phyloP scores from a whole-genome alignment of 305 asterid species.

The Solanum hybrid region DNA sequence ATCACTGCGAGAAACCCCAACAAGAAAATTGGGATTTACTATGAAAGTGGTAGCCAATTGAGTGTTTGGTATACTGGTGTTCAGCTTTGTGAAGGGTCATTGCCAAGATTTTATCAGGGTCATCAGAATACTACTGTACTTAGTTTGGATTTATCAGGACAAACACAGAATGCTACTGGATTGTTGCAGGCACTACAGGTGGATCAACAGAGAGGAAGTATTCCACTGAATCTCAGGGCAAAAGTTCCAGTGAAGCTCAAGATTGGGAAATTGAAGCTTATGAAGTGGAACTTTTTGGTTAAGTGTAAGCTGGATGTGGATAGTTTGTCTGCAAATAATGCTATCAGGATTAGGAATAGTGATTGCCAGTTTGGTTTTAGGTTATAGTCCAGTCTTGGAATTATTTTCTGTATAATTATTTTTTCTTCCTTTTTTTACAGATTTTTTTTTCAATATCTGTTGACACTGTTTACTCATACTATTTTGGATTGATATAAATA shows the following conservation, averaged over 20 bases:
- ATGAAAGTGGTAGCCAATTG: slow-evolving; percentile 57
- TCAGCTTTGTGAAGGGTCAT: slow-evolving; percentile 60
- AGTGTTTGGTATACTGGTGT: slow-evolving; percentile 56
- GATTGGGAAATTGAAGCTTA: slow-evolving; percentile 65
- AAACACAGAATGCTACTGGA: slow-evolving; percentile 42
- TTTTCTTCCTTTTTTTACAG: too few species aligned
- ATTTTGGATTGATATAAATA: neutral
- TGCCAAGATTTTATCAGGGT: slow-evolving; percentile 86
- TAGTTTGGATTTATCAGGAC: slow-evolving; percentile 50
- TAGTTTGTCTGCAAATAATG: slow-evolving; percentile 36
- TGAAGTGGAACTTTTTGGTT: slow-evolving; percentile 83
- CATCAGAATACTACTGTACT: slow-evolving; percentile 76
- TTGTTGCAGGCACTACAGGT: slow-evolving; percentile 47
- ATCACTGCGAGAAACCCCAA: slow-evolving; percentile 82
- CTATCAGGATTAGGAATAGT: slow-evolving; percentile 53
- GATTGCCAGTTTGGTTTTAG: slow-evolving; percentile 70
- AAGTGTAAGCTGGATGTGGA: slow-evolving; percentile 64
- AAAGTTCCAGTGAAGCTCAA: slow-evolving; percentile 74
- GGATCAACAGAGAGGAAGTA: slow-evolving; percentile 62
- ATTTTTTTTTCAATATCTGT: neutral
- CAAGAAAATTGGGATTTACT: slow-evolving; percentile 75
- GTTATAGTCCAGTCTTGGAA: neutral
- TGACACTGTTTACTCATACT: neutral
- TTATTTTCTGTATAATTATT: neutral
- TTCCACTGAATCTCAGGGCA: slow-evolving; percentile 66